Percentiles rank a stretch among this genome's conserved stretches.
These are phyloP conservation scores for Allium fistulosum DNA, from an alignment of 106 monocot genomes.

Conservation along the genomic window DNA sequence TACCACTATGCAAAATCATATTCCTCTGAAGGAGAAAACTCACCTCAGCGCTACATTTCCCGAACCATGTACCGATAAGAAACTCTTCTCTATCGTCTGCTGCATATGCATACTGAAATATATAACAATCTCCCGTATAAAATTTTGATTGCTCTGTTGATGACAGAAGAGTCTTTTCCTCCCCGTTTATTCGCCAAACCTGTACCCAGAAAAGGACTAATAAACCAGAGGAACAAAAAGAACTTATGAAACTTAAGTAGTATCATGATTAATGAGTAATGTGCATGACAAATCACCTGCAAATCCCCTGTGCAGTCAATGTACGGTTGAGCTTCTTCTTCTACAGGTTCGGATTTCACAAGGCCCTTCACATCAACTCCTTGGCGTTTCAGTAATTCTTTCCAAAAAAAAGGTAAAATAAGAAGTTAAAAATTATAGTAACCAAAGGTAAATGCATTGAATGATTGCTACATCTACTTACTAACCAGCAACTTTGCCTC, in stretches of 20 bases:
- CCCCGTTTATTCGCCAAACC: slow-evolving; percentile 89
- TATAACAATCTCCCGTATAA: slow-evolving; percentile 91
- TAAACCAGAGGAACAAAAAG: too few species aligned
- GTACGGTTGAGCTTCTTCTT: slow-evolving; percentile 81
- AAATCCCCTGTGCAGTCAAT: slow-evolving; percentile 92
- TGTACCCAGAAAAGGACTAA: slow-evolving; percentile 10
- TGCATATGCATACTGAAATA: slow-evolving; percentile 88
- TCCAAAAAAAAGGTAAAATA: neutral
- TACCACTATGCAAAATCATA: too few species aligned
- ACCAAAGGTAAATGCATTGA: too few species aligned
- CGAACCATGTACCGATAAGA: slow-evolving; percentile 96
- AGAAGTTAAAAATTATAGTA: neutral
- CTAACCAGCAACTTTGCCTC: slow-evolving; percentile 93
- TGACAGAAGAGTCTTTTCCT: slow-evolving; percentile 65
- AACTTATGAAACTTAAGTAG: too few species aligned
- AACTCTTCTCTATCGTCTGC: slow-evolving; percentile 81
- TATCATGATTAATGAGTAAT: neutral
- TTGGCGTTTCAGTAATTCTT: slow-evolving; percentile 87
- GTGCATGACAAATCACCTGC: slow-evolving; percentile 31
- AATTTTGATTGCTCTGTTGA: slow-evolving; percentile 77
- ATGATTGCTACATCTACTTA: neutral
- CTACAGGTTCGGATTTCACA: slow-evolving; percentile 52
- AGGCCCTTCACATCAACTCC: slow-evolving; percentile 94
- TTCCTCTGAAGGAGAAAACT: neutral
- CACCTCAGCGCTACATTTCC: slow-evolving; percentile 75